Evolutionary conservation across 2,329 filamentous ascomycete genomes (phyloP).

Genomic region (Curvularia verruculosa): DNA sequence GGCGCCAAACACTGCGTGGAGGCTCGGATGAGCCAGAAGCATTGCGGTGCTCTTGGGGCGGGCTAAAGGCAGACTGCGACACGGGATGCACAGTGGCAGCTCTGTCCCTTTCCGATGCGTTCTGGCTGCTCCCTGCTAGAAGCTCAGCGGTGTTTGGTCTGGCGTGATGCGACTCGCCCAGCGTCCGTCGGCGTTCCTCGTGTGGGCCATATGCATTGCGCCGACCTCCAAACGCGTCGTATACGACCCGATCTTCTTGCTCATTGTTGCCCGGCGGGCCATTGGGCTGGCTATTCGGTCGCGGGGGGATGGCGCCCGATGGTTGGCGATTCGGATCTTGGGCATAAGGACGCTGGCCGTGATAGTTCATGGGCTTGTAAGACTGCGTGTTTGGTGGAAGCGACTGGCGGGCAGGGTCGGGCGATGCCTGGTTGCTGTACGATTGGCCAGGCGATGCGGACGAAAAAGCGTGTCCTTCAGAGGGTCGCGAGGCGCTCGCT

Average conservation of each 20-base stretch:
- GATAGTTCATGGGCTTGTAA: conserved; percentile 43
- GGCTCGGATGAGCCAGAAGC: conserved; percentile 26
- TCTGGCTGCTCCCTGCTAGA: conserved; percentile 30
- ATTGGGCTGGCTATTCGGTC: conserved; percentile 50
- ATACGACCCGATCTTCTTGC: conserved; percentile 29
- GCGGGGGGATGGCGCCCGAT: conserved; percentile 41
- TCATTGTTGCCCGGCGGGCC: conserved; percentile 34
- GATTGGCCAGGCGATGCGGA: conserved; percentile 41
- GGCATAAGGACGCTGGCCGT: conserved; percentile 41
- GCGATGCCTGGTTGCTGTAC: conserved; percentile 46
- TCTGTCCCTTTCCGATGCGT: conserved; percentile 37
- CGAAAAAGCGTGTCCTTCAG: conserved; percentile 37
- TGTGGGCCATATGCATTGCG: conserved; percentile 36
- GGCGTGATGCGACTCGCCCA: conserved; percentile 45
- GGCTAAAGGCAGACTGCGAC: conserved; percentile 47
- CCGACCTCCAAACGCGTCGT: conserved; percentile 35
- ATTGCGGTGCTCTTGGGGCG: conserved; percentile 39
- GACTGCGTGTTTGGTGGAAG: conserved; percentile 39
- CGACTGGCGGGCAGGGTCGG: conserved; percentile 43
- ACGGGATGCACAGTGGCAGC: conserved; percentile 50
- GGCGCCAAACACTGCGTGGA: conserved; percentile 41
- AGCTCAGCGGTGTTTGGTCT: conserved; percentile 44
- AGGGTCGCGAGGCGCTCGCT: conserved; percentile 30
- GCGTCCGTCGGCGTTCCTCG: conserved; percentile 44
- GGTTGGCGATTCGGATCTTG: conserved; percentile 37